These are phyloP conservation scores for Podospora didyma DNA, from an alignment of 495 filamentous ascomycete genomes.

Conservation along the genomic window DNA sequence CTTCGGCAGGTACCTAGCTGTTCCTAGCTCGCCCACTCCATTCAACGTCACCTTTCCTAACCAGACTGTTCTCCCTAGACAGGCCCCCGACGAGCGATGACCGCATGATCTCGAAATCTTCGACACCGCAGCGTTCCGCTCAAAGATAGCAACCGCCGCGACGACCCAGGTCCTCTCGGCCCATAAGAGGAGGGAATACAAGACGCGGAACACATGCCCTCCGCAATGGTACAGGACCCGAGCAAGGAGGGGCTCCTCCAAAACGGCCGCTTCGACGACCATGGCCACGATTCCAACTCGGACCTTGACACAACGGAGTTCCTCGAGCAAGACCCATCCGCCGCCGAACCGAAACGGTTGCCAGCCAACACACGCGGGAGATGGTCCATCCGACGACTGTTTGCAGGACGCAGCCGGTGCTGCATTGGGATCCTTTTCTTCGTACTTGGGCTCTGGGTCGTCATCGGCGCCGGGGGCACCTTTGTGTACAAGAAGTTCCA, in stretches of 20 bases:
- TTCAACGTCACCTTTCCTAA: no score
- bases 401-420: constrained; percentile 31
- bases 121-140: no score
- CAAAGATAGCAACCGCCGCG: no score
- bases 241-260: constrained; percentile 13
- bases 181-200: no score
- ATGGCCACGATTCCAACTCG: constrained; percentile 31
- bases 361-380: not conserved
- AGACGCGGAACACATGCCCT: no score
- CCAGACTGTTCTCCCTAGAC: no score
- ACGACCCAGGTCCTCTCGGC: no score
- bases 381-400: constrained; percentile 19
- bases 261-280: constrained; percentile 8
- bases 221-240: constrained; percentile 13
- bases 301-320: constrained; percentile 42
- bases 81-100: no score
- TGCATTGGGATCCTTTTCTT: constrained; percentile 27
- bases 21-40: no score
- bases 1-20: no score
- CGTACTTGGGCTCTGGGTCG: constrained; percentile 26
- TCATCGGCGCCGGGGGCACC: constrained; percentile 34
- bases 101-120: no score
- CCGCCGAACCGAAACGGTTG: constrained; percentile 3
- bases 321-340: constrained; percentile 25
- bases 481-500: constrained; percentile 41